Base-by-base conservation (phyloP, 345 rosid species). In the Arabis hirsuta region DNA sequence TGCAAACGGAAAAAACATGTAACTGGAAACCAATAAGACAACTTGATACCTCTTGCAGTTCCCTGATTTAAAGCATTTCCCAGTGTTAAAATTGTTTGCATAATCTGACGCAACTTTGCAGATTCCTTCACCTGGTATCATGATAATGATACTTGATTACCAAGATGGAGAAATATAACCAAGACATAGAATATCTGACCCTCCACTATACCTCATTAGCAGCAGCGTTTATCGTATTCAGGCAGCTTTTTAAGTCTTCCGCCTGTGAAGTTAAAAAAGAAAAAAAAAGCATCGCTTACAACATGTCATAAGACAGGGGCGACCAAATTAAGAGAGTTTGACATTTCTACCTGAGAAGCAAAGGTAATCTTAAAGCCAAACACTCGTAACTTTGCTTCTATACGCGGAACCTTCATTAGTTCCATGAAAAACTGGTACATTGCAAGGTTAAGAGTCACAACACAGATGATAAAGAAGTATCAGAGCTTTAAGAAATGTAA, bases 11-110 rank as follows among this genome's bases (percentile, higher is more conserved):
- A 39, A 55, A 14, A 44, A 38, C 22, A 27, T 39, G 53, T 34
- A 48, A 42, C 1, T 46, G 11, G 38, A 48, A 58, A 57, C 20
- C 20, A 55, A 71, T 63, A 46, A 16, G 56, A 63, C 31, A 58
- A 41, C 24, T 32, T 65, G 29, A 53, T 71, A 94, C 99, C 99
- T 85, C 99, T 81, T 13, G 93, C 96, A 32, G 99, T 94, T 78
- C 99, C 99, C 64, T 95, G 99, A 82, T 95, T 95, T 76, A 95
- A 75, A 80, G 99, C 99, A 84, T 95, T 95, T 69, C 99, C 99
- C 62, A 95, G 64, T 64, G 97, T 91, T 69, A 95, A 86, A 66
- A 95, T 88, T 44, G 99, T 95, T 81, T 91, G 97, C 99, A 95
- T 95, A 84, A 95, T 79, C 83, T 95, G 99, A 36, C 97, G 97